A percentile compares a stretch with the other conserved stretches of the same genome.
Conservation (phyloP, 805 yeast genomes). For the Yamadazyma takamatsuzukensis region DNA sequence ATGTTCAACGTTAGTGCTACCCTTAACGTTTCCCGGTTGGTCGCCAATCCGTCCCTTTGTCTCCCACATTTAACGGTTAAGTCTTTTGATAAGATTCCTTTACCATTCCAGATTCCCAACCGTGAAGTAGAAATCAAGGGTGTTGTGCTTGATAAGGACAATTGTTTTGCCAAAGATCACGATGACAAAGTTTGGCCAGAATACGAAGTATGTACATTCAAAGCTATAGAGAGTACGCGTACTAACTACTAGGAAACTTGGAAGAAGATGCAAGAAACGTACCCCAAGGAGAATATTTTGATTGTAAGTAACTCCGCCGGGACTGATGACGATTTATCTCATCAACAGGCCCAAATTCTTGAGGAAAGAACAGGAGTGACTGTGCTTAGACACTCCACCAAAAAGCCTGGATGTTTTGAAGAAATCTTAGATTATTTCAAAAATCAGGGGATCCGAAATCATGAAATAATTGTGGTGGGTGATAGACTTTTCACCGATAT, state of each 20-base stretch:
- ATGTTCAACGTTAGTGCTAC: slow-evolving; percentile 75
- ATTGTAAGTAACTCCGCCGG: slow-evolving; percentile 95
- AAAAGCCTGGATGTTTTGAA: slow-evolving; percentile 75
- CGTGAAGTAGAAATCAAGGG: slow-evolving; percentile 52
- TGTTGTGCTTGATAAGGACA: slow-evolving; percentile 88
- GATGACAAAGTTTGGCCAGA: slow-evolving; percentile 77
- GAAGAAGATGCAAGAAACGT: slow-evolving; percentile 48
- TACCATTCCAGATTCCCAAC: slow-evolving; percentile 45
- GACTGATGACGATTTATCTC: slow-evolving; percentile 64
- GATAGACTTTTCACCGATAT: slow-evolving; percentile 91
- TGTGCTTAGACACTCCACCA: slow-evolving; percentile 67
- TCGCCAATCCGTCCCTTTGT: slow-evolving; percentile 63
- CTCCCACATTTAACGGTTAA: slow-evolving; percentile 58
- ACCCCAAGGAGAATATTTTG: slow-evolving; percentile 61
- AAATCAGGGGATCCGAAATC: slow-evolving; percentile 38
- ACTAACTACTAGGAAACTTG: slow-evolving; percentile 39
- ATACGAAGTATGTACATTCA: slow-evolving; percentile 20
- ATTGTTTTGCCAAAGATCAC: slow-evolving; percentile 86
- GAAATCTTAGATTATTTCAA: slow-evolving; percentile 65
- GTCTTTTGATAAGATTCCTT: slow-evolving; percentile 56
- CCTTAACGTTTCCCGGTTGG: slow-evolving; percentile 56
- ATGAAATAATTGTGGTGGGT: slow-evolving; percentile 78
- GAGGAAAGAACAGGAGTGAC: slow-evolving; percentile 65
- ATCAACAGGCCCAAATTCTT: slow-evolving; percentile 56
- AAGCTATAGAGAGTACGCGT: background rate